A percentile compares a stretch with the other conserved stretches of the same genome.
Evolutionary conservation across 345 rosid genomes (phyloP).

Genomic region (Brassica rapa): DNA sequence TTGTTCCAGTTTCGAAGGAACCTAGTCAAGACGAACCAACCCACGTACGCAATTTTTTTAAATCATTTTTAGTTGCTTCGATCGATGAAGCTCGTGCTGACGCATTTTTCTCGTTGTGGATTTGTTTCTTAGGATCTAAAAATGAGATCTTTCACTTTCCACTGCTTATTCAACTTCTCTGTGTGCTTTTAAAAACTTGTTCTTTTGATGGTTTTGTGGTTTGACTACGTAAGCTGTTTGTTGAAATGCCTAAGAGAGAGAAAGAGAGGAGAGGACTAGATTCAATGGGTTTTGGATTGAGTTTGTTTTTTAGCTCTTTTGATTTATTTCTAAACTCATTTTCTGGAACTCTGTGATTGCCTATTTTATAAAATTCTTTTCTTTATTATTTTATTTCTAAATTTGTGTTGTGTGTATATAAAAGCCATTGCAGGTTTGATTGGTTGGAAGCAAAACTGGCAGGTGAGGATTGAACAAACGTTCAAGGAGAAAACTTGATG

Average conservation of each 20-base stretch:
- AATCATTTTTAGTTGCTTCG: background rate
- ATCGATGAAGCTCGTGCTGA: conserved; percentile 9
- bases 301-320: conserved; percentile 62
- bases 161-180: conserved; percentile 36
- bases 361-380: conserved; percentile 26
- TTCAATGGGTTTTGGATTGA: conserved; percentile 80
- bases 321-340: conserved; percentile 31
- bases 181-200: conserved; percentile 26
- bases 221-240: conserved; percentile 35
- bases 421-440: conserved; percentile 49
- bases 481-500: conserved; percentile 37
- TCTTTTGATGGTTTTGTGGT: background rate
- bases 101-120: conserved; percentile 24
- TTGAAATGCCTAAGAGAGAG: conserved; percentile 18
- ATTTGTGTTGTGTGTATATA: conserved; percentile 27
- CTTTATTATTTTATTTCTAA: conserved; percentile 15
- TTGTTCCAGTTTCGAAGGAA: conserved; percentile 47
- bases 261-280: conserved; percentile 43
- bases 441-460: conserved; percentile 53
- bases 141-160: conserved; percentile 50
- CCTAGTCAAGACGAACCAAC: conserved; percentile 45
- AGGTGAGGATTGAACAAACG: conserved; percentile 9
- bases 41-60: conserved; percentile 49
- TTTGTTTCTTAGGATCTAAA: conserved; percentile 54
- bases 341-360: conserved; percentile 65